These are phyloP conservation scores for Vigna trinervia DNA, from an alignment of 306 rosid species.

Conservation along the genomic window DNA sequence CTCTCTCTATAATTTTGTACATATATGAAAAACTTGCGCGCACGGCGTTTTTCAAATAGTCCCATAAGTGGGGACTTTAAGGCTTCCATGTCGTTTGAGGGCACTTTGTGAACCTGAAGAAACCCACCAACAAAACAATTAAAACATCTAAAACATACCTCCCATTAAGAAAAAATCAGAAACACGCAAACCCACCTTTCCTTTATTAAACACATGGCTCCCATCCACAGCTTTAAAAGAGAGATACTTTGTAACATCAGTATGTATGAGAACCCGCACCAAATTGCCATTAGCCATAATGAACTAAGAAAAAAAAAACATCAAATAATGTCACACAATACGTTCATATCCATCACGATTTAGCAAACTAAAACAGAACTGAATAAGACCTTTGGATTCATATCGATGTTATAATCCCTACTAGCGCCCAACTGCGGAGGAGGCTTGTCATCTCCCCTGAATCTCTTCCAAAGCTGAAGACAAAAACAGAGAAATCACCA, in stretches of 20 bases:
- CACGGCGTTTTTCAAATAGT: constrained; percentile 91
- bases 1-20: constrained; percentile 80
- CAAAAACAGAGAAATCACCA: constrained; percentile 1
- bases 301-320: constrained; percentile 55
- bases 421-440: constrained; percentile 90
- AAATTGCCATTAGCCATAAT: constrained; percentile 98
- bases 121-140: constrained; percentile 35
- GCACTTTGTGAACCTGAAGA: constrained; percentile 89
- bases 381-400: constrained; percentile 83
- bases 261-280: constrained; percentile 95
- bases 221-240: constrained; percentile 94
- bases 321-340: neutral
- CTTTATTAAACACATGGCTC: constrained; percentile 71
- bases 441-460: constrained; percentile 85
- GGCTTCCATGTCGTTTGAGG: constrained; percentile 93
- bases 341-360: constrained; percentile 2
- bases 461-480: constrained; percentile 93
- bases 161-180: neutral
- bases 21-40: constrained; percentile 90
- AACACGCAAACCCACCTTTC: constrained; percentile 58
- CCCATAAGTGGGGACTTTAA: constrained; percentile 97
- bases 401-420: constrained; percentile 94
- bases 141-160: neutral
- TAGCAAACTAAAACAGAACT: neutral
- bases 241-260: constrained; percentile 95